These are phyloP conservation scores for Hymenoscyphus scutula DNA, from an alignment of 2,329 filamentous ascomycete species.

Conservation along the genomic window DNA sequence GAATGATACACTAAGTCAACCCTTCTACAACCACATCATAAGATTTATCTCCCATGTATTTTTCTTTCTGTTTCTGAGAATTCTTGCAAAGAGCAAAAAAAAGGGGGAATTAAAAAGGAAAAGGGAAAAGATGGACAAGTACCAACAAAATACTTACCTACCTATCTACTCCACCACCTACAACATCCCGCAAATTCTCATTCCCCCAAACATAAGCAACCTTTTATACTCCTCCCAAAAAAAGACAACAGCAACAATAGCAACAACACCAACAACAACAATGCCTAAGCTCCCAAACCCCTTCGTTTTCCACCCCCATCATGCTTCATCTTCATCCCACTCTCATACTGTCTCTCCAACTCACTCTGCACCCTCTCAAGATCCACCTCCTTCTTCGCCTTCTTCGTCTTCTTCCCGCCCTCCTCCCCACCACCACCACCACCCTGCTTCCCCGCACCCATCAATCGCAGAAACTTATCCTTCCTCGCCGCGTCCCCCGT, in stretches of 20 bases:
- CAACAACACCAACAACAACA: no score
- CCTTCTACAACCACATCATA: neutral
- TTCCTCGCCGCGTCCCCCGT: conserved; percentile 30
- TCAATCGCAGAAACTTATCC: conserved; percentile 34
- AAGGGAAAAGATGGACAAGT: neutral
- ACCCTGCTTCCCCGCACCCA: conserved; percentile 25
- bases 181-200: neutral
- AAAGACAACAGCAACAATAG: no score
- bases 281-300: conserved; percentile 37
- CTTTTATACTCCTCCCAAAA: neutral
- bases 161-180: neutral
- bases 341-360: conserved; percentile 39
- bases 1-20: neutral
- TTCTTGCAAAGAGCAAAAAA: neutral
- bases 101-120: neutral
- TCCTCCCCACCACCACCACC: conserved; percentile 17
- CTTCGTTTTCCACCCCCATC: conserved; percentile 37
- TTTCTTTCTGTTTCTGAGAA: no score
- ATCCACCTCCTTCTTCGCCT: conserved; percentile 13
- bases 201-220: neutral
- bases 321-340: conserved; percentile 39
- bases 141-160: no score
- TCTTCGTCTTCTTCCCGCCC: conserved; percentile 18
- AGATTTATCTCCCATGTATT: neutral
- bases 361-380: conserved; percentile 36